Percentiles rank a stretch among this genome's conserved stretches.
Conservation (phyloP, 805 yeast species). For the Teunomyces panamensis region DNA sequence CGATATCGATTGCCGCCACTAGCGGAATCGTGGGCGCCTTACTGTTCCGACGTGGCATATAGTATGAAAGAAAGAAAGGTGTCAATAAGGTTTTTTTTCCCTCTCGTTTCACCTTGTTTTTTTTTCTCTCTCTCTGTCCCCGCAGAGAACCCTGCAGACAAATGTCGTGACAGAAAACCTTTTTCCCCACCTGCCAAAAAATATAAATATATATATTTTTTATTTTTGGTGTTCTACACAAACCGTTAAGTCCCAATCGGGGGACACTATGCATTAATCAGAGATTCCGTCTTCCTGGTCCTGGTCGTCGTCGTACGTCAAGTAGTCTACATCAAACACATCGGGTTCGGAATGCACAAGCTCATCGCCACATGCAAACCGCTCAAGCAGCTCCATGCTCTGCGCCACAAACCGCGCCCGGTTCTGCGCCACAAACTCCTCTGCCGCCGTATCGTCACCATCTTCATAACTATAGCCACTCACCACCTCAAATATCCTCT, state of each 20-base stretch:
- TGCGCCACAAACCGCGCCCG: slow-evolving; percentile 12
- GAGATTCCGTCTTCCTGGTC: not conserved
- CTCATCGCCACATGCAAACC: slow-evolving; percentile 15
- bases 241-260: not conserved
- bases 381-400: slow-evolving; percentile 29
- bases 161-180: not conserved
- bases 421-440: slow-evolving; percentile 11
- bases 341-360: not conserved
- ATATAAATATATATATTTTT: not conserved
- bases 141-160: not conserved
- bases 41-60: slow-evolving; percentile 43
- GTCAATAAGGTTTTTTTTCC: not conserved
- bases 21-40: slow-evolving; percentile 41
- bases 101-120: not conserved
- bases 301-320: not conserved
- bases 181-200: not conserved
- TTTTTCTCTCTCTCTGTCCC: not conserved
- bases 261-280: not conserved
- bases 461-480: slow-evolving; percentile 37
- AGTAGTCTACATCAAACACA: not conserved
- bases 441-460: slow-evolving; percentile 18
- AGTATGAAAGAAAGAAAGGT: not conserved
- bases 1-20: slow-evolving; percentile 79
- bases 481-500: slow-evolving; percentile 53
- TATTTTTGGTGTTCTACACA: not conserved